Conservation (phyloP, 257 asterid genomes). For the Penstemon eatonii region DNA sequence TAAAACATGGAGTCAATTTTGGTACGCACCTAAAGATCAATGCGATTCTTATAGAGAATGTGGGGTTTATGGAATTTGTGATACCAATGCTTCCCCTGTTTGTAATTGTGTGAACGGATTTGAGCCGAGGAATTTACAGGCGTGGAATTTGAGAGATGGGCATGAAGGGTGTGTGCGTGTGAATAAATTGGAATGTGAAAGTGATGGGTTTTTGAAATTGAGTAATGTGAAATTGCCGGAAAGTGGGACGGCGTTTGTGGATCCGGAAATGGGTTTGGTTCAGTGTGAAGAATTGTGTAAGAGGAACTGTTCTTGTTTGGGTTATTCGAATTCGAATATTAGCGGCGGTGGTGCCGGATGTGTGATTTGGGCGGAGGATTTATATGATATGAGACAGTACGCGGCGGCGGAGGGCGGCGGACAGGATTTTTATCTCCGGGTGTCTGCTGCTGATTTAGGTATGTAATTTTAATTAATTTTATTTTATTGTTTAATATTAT, state of each 20-base stretch:
- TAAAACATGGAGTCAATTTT: slow-evolving; percentile 54
- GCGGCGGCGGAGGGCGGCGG: slow-evolving; percentile 82
- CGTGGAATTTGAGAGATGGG: slow-evolving; percentile 81
- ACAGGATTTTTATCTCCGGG: slow-evolving; percentile 64
- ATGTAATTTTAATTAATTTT: slow-evolving; percentile 22
- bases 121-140: slow-evolving; percentile 57
- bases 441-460: slow-evolving; percentile 71
- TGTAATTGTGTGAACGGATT: slow-evolving; percentile 69
- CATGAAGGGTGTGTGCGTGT: slow-evolving; percentile 64
- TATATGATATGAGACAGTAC: slow-evolving; percentile 81
- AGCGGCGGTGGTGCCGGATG: slow-evolving; percentile 66
- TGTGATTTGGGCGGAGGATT: slow-evolving; percentile 63
- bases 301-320: slow-evolving; percentile 69
- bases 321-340: slow-evolving; percentile 55
- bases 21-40: slow-evolving; percentile 85
- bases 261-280: slow-evolving; percentile 39
- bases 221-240: slow-evolving; percentile 71
- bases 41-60: slow-evolving; percentile 76
- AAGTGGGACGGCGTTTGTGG: slow-evolving; percentile 53
- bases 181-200: slow-evolving; percentile 43
- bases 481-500: background rate
- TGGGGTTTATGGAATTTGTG: slow-evolving; percentile 72
- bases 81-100: slow-evolving; percentile 67
- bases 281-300: slow-evolving; percentile 56
- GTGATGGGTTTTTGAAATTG: slow-evolving; percentile 53